Evolutionary conservation across 768 basidiomycete species (phyloP), one percentile per base, ranked within the genome.

Genomic region (Suillus spraguei): DNA sequence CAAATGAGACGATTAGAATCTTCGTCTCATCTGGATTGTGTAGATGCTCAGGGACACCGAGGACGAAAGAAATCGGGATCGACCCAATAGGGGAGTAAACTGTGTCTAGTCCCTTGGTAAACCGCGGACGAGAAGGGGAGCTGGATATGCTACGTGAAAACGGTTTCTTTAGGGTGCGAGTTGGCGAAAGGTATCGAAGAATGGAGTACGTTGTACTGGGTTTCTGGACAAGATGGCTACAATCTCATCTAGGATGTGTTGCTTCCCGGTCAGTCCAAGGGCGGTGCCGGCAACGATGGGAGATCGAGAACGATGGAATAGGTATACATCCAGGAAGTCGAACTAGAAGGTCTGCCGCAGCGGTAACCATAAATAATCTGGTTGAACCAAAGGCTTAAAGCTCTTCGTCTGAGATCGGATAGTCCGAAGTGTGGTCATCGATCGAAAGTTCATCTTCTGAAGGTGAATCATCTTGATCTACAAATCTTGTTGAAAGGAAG

Each of bases 1-100:
- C 91, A 69, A 94, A 94, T 1, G 91, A 92, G 8, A 94, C 89
- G 33, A 93, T 77, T 33, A 93, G 80, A 47, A 94, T 83, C 68
- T 85, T 89, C 3, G 84, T 86, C 24, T 66, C 74, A 5, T 66
- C 63, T 0, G 79, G 74, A 63, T 87, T 80, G 41, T 87, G 84
- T 7, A 81, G 71, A 20, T 83, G 67, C 13, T 61, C 58, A 0
- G 90, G 89, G 0, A 94, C 75, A 24, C 89, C 90, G 49, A 91
- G 80, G 81, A 81, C 2, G 71, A 65, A 4, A 92, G 81, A n/a
- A 92, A 72, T 7, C 70, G 71, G 13, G 79, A 69, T n/a, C 90
- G 82, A 16, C 88, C n/a, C 88, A 59, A 77, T 71, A 0, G 72
- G 66, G 1, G 85, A 84, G 72, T 89, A 88, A 5, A 87, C 76